Percentiles rank a stretch among this genome's conserved stretches.
Conservation (phyloP, 179 eudicot genomes). For the Amaranthus tricolor region DNA sequence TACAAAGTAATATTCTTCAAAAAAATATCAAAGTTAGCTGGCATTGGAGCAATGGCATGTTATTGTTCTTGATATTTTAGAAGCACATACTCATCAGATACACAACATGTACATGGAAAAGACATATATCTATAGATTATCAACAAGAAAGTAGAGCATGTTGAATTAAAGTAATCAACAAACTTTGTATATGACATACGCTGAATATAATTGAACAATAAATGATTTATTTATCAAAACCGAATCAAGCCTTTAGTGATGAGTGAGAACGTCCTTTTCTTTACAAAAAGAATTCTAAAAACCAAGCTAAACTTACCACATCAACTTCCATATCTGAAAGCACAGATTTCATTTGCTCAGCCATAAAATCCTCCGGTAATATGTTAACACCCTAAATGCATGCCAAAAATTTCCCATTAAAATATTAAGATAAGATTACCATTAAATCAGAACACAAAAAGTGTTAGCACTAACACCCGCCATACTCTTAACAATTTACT, state of each 20-base stretch:
- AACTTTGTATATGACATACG: not conserved
- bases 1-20: not conserved
- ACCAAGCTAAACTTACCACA: constrained; percentile 55
- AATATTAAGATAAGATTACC: not conserved
- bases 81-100: not conserved
- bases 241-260: not conserved
- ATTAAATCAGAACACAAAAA: not conserved
- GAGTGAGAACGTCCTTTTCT: not conserved
- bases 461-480: not conserved
- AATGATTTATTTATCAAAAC: not conserved
- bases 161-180: not conserved
- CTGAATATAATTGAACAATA: not conserved
- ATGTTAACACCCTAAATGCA: constrained; percentile 60
- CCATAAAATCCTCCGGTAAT: constrained; percentile 67
- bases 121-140: not conserved
- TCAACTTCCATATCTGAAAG: constrained; percentile 88
- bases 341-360: constrained; percentile 73
- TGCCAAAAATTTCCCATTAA: constrained; percentile 17
- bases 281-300: constrained; percentile 1
- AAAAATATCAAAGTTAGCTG: too few species aligned
- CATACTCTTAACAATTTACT: not conserved
- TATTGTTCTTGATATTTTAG: too few species aligned
- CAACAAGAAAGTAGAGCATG: not conserved
- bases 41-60: too few species aligned
- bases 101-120: not conserved